phyloP scores from a whole-genome alignment of 768 basidiomycete genomes.

The Strobilomyces dryophilus region DNA sequence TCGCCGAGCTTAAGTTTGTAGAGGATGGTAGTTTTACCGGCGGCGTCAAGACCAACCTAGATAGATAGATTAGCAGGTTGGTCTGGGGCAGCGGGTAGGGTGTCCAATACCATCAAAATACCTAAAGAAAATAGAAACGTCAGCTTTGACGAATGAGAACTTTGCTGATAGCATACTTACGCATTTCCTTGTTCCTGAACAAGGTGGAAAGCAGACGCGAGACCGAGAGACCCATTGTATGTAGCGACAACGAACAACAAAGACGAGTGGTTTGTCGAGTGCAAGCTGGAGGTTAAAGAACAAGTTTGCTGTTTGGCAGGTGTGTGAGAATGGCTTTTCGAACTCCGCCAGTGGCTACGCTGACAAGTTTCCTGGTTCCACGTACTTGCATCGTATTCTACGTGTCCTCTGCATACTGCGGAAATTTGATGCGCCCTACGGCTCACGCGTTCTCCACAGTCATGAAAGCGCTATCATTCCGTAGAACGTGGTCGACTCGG shows the following conservation, averaged over 20 bases:
- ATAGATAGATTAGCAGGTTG: constrained; percentile 6
- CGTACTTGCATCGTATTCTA: constrained; percentile 12
- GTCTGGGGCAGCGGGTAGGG: constrained; percentile 18
- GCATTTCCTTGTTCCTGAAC: constrained; percentile 99
- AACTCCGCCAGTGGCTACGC: constrained; percentile 31
- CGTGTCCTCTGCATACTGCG: constrained; percentile 15
- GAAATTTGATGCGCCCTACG: neutral
- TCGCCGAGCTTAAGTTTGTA: constrained; percentile 99
- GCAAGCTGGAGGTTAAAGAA: constrained; percentile 26
- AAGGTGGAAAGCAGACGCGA: constrained; percentile 75
- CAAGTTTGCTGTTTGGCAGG: constrained; percentile 32
- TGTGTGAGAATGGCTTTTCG: constrained; percentile 31
- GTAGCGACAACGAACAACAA: constrained; percentile 30
- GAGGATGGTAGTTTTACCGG: constrained; percentile 97
- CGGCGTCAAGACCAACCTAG: constrained; percentile 98
- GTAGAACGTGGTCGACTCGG: neutral
- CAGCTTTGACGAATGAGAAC: constrained; percentile 21
- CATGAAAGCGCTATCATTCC: neutral
- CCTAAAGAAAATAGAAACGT: constrained; percentile 48
- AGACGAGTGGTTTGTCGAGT: constrained; percentile 25
- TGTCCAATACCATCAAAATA: constrained; percentile 81
- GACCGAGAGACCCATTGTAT: constrained; percentile 74
- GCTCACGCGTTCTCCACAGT: neutral
- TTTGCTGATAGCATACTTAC: constrained; percentile 48
- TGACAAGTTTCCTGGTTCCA: neutral